A percentile compares a stretch with the other conserved stretches of the same genome.
phyloP scores from a whole-genome alignment of 768 basidiomycete species.

The Gloeostereum incarnatum region DNA sequence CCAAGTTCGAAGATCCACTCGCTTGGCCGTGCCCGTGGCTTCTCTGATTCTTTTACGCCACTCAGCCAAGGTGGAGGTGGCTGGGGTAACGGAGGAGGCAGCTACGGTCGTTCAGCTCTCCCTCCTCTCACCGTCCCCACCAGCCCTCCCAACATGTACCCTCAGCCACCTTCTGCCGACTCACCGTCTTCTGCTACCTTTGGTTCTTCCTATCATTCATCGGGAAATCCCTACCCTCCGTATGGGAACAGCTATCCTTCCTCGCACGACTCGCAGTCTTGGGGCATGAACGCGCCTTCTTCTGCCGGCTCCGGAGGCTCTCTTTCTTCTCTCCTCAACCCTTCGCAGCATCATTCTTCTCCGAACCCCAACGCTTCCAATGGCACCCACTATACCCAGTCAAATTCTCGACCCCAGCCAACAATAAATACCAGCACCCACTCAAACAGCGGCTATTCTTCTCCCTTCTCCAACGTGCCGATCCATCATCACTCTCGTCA shows the following conservation, averaged over 20 bases:
- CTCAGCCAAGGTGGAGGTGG: conserved; percentile 46
- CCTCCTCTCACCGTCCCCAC: conserved; percentile 81
- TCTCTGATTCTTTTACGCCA: conserved; percentile 74
- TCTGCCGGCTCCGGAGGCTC: conserved; percentile 63
- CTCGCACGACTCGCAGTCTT: no score
- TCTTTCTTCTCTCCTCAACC: conserved; percentile 66
- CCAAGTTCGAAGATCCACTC: conserved; percentile 41
- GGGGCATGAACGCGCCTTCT: no score
- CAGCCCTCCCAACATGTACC: conserved; percentile 55
- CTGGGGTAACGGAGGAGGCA: conserved; percentile 51
- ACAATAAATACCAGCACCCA: conserved; percentile 54
- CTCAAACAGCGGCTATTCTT: conserved; percentile 30
- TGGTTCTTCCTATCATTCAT: conserved; percentile 35
- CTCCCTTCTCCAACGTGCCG: conserved; percentile 62
- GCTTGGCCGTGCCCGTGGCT: conserved; percentile 62
- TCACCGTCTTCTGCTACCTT: conserved; percentile 41
- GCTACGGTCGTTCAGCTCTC: conserved; percentile 53
- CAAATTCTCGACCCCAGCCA: conserved; percentile 49
- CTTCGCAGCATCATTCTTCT: no score
- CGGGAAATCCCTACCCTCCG: conserved; percentile 58
- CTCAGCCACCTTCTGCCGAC: conserved; percentile 57
- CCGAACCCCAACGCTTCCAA: conserved; percentile 52
- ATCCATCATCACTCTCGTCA: conserved; percentile 55
- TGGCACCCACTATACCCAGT: conserved; percentile 30
- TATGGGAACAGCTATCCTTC: conserved; percentile 47